These are phyloP conservation scores for Daldinia sp. DNA, from an alignment of 2,329 filamentous ascomycete species.

Conservation along the genomic window DNA sequence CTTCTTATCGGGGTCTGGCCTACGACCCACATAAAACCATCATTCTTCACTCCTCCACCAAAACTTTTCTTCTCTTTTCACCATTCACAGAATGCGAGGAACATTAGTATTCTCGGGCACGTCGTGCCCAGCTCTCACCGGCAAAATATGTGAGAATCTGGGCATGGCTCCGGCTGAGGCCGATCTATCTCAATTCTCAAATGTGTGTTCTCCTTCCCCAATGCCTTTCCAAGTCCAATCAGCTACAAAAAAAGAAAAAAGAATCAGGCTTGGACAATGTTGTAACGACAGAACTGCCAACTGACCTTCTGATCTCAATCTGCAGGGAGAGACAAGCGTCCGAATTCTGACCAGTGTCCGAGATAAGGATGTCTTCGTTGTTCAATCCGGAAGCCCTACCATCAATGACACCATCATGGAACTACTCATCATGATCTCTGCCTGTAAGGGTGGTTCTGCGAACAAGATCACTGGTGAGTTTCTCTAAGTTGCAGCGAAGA, in stretches of 20 bases:
- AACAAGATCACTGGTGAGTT: slow-evolving; percentile 91
- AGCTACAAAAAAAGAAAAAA: not conserved
- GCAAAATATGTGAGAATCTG: slow-evolving; percentile 73
- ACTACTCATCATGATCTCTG: slow-evolving; percentile 97
- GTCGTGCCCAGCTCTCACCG: slow-evolving; percentile 70
- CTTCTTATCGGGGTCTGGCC: slow-evolving; percentile 15
- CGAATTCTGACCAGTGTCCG: slow-evolving; percentile 79
- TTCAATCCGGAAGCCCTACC: slow-evolving; percentile 93
- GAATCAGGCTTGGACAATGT: slow-evolving; percentile 16
- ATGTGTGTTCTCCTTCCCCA: slow-evolving; percentile 58
- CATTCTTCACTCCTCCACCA: slow-evolving; percentile 35
- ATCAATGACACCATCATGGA: slow-evolving; percentile 99
- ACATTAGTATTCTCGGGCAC: slow-evolving; percentile 74
- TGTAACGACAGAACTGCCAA: slow-evolving; percentile 37
- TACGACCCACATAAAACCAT: slow-evolving; percentile 36
- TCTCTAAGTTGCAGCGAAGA: not conserved
- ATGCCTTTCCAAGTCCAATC: slow-evolving; percentile 5
- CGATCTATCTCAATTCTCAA: slow-evolving; percentile 75
- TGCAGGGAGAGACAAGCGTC: slow-evolving; percentile 73
- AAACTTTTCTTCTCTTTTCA: slow-evolving; percentile 44
- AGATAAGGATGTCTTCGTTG: slow-evolving; percentile 98
- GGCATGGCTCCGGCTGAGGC: slow-evolving; percentile 70
- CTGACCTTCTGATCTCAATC: slow-evolving; percentile 40
- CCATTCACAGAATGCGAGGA: slow-evolving; percentile 62
- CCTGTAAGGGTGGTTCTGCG: slow-evolving; percentile 96